Base-by-base conservation (phyloP, 2,329 filamentous ascomycete genomes). In the Penicillium sp. region DNA sequence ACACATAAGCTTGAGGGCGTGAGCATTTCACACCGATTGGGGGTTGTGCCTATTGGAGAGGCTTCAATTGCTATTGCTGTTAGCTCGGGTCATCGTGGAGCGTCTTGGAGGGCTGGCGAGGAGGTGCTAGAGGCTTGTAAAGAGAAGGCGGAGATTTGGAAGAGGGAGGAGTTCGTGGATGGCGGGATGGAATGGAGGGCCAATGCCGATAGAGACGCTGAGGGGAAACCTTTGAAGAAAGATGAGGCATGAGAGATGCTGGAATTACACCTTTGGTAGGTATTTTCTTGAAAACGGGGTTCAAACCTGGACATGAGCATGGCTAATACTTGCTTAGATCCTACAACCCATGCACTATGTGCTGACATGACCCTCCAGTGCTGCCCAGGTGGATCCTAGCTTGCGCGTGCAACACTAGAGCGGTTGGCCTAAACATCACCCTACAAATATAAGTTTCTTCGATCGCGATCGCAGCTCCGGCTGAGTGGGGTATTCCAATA, bases 61-160 rank as follows among this genome's bases (percentile, higher is more conserved):
- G 92, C 97, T 76, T 96, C 90, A 69, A 93, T 99, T 57, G 77
- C 95, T 51, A 92, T 97, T 64, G 89, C 90, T 1, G 89, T 97
- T 4, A 92, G 89, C 41, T 83, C 90, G 27, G 85, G 89, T 34
- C 94, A 97, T 76, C 81, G 94, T 7, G 83, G 88, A 63, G 89
- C 88, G 13, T 92, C 90, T 5, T 99, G 93, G 93, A 77, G 79
- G 64, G 93, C 89, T 0, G 93, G 90, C 0, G 93, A 97, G 77
- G 90, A 95, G 75, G 89, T 92, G 32, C 76, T 97, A 54, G 93
- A 97, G 77, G 78, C 84, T 70, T 91, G 90, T 68, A 99, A 97
- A 77, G 84, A 83, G 51, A 85, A 81, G 61, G 90, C 90, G n/a
- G 94, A 99, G 78, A 87, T 99, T 40, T 97, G 93, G 93, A 97